Evolutionary conservation across 768 basidiomycete species (phyloP), one percentile per base, ranked within the genome.

Genomic region (Amanita exitialis): DNA sequence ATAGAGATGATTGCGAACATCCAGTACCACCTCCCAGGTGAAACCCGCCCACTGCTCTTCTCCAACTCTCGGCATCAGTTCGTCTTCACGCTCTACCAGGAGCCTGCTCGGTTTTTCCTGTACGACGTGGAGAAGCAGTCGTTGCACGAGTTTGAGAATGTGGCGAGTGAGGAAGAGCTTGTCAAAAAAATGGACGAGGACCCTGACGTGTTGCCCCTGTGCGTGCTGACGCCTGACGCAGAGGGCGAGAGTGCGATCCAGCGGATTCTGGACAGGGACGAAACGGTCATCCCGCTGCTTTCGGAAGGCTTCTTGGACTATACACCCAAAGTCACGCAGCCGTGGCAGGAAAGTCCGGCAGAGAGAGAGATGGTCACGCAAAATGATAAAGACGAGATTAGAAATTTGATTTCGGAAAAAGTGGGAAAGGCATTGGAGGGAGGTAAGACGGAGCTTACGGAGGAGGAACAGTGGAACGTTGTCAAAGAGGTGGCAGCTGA

Each of bases 1-100:
- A 65, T 69, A 44, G 63, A 68, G 46, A 63, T 66, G 62, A 51
- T 64, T n/a, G 57, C 66, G 16, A 69, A 66, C 52, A 58, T 70
- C 18, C 54, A 56, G 15, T 59, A 65, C 53, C 59, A 53, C 2
- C 57, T 68, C 23, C 62, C 57, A 0, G 68, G 68, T 15, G 63
- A 66, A 44, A 62, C 62, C 8, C 62, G 63, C 12, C 67, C 68
- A 3, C 28, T 70, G 9, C 58, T 69, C 37, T 70, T 60, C 59
- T 62, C 59, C 1, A 52, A 53, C 44, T 47, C 50, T 28, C 51
- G 52, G 20, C 35, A 58, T 6, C 34, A 45, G 21, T 58, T 66
- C 44, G 51, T 66, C 18, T 61, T 66, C 49, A 52, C 57, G 8
- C 52, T 64, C 6, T 46, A 58, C 7, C 28, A 58, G n/a, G 58